These are phyloP conservation scores for Phytopythium mirpurense DNA, from an alignment of 352 stramenopile species.

Conservation along the genomic window DNA sequence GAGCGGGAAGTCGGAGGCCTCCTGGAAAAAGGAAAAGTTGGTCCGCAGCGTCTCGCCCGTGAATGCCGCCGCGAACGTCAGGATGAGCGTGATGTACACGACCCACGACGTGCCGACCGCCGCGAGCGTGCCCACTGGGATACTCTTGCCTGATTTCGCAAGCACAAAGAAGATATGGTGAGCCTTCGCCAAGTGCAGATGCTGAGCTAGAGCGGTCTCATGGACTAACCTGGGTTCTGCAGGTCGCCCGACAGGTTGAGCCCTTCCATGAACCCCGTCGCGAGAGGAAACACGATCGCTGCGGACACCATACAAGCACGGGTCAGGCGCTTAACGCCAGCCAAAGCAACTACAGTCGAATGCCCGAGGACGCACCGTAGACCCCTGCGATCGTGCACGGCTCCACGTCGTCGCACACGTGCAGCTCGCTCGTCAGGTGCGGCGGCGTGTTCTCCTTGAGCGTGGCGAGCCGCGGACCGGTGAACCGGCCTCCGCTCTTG, in stretches of 20 bases:
- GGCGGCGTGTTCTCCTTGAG: conserved; percentile 41
- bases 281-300: conserved; percentile 76
- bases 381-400: conserved; percentile 40
- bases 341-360: background rate
- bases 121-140: conserved; percentile 59
- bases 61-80: conserved; percentile 59
- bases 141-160: conserved; percentile 33
- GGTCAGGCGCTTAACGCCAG: too few species aligned
- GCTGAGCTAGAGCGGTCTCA: too few species aligned
- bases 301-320: conserved; percentile 2
- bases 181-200: too few species aligned
- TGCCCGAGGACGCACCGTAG: conserved; percentile 23
- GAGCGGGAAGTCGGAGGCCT: conserved; percentile 42
- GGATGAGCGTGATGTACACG: conserved; percentile 68
- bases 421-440: conserved; percentile 30
- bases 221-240: conserved; percentile 53
- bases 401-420: conserved; percentile 26
- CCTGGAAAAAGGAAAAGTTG: conserved; percentile 79
- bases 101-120: conserved; percentile 55
- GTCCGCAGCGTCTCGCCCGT: conserved; percentile 44
- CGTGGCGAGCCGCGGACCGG: conserved; percentile 31
- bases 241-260: conserved; percentile 78
- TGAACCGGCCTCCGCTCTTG: conserved; percentile 44
- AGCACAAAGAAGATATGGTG: too few species aligned
- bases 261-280: conserved; percentile 82